Evolutionary conservation across 2,329 filamentous ascomycete species (phyloP), one percentile per base, ranked within the genome.

Genomic region (Hymenotorrendiella dingleyae): DNA sequence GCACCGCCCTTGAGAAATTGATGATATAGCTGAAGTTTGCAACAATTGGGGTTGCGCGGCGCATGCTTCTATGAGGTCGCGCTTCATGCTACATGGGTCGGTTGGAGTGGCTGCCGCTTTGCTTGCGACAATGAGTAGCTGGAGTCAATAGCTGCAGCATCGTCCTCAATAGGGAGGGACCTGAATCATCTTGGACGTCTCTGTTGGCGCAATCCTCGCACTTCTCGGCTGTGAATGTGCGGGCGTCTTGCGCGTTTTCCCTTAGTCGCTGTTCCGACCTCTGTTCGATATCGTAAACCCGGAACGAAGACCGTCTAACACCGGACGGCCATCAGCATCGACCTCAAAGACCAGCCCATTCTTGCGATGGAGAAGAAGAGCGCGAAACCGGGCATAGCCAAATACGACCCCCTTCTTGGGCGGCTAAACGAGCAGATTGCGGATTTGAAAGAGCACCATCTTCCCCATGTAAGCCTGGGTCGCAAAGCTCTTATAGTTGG

Each of bases 111-210:
- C 26, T 33, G 40, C 27, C 47, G 29, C 40, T n/a, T n/a, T n/a
- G n/a, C n/a, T 49, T 52, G 54, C 54, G 54, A 56, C 54, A 46
- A 58, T 56, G 55, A 45, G 35, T 39, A 45, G 45, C 43, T 35
- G 22, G 35, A 39, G 37, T 45, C 37, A 46, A 51, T 42, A 49
- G 42, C 43, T 29, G 34, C 33, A n/a, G 12, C 28, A 36, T 34
- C 29, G 20, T n/a, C n/a, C n/a, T n/a, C n/a, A n/a, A n/a, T n/a
- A n/a, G n/a, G n/a, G n/a, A n/a, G n/a, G n/a, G n/a, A n/a, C n/a
- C n/a, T n/a, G n/a, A 39, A 14, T 24, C 6, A 11, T 10, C 19
- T 6, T 20, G 16, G 24, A 22, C 17, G 9, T 5, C 21, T 4
- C 17, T 23, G 33, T 33, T 17, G 5, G 4, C 30, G 22, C 16